Evolutionary conservation across 768 basidiomycete species (phyloP).

Genomic region (Candolleomyces aberdarensis): DNA sequence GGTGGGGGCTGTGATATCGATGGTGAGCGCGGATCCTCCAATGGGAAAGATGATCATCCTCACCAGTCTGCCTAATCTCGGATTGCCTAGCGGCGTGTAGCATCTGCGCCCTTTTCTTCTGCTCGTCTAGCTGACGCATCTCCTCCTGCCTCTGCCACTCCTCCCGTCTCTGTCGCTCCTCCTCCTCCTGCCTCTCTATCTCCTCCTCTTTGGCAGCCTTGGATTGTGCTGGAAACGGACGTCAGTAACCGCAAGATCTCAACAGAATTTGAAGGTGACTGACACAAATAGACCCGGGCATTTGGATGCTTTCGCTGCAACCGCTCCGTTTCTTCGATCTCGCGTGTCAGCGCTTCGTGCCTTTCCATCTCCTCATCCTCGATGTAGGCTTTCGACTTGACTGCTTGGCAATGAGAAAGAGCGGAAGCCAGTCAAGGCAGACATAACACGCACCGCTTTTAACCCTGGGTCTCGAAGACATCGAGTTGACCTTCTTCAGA

Average conservation of each 20-base stretch:
- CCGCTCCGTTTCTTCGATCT: not conserved
- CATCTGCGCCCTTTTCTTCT: not conserved
- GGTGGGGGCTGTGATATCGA: not conserved
- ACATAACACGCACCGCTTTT: not conserved
- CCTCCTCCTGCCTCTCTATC: not conserved
- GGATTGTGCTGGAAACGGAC: not conserved
- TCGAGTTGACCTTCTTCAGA: not conserved
- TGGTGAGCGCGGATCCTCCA: not conserved
- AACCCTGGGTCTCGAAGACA: not conserved
- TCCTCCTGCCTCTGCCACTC: not conserved
- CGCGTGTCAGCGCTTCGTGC: not conserved
- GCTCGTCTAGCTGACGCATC: not conserved
- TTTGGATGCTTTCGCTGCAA: not conserved
- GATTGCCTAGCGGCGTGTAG: not conserved
- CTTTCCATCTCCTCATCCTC: not conserved
- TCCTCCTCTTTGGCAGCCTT: conserved; percentile 1
- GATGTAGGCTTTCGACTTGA: not conserved
- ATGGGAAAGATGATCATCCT: not conserved
- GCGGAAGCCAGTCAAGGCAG: not conserved
- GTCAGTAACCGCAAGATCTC: not conserved
- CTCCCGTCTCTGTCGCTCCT: too few species aligned
- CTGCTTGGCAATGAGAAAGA: not conserved
- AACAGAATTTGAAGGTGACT: not conserved
- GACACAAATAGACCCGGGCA: not conserved
- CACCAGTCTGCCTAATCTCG: not conserved